Evolutionary conservation across 805 yeast genomes (phyloP).

Genomic region (Ogataea corticis): DNA sequence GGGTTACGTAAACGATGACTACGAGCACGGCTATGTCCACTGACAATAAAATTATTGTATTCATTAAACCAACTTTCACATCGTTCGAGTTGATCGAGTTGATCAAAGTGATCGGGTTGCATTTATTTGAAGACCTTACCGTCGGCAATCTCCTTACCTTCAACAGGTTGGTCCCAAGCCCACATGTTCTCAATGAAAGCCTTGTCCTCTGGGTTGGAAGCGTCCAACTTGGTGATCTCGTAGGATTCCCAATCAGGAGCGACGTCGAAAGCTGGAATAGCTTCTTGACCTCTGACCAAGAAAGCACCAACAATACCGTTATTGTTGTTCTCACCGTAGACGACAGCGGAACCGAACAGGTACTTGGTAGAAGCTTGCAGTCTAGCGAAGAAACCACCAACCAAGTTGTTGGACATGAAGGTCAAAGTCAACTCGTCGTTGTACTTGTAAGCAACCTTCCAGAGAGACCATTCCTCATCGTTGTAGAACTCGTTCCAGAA

Average conservation of each 20-base stretch:
- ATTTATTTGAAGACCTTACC: constrained; percentile 94
- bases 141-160: constrained; percentile 84
- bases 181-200: constrained; percentile 86
- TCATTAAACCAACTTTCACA: no score
- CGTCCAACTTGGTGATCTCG: constrained; percentile 78
- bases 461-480: constrained; percentile 90
- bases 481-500: constrained; percentile 93
- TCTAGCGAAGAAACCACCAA: constrained; percentile 98
- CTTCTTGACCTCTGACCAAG: constrained; percentile 93
- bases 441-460: constrained; percentile 95
- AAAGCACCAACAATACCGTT: constrained; percentile 96
- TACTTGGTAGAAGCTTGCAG: constrained; percentile 87
- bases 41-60: no score
- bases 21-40: no score
- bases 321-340: constrained; percentile 97
- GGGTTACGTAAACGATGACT: no score
- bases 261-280: constrained; percentile 89
- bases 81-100: no score
- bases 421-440: constrained; percentile 96
- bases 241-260: constrained; percentile 99
- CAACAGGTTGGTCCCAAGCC: constrained; percentile 98
- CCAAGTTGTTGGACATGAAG: constrained; percentile 96
- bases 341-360: constrained; percentile 91
- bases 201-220: constrained; percentile 71
- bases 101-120: neutral